Conservation (phyloP, 2,329 filamentous ascomycete species). For the Penicillium crustosum region DNA sequence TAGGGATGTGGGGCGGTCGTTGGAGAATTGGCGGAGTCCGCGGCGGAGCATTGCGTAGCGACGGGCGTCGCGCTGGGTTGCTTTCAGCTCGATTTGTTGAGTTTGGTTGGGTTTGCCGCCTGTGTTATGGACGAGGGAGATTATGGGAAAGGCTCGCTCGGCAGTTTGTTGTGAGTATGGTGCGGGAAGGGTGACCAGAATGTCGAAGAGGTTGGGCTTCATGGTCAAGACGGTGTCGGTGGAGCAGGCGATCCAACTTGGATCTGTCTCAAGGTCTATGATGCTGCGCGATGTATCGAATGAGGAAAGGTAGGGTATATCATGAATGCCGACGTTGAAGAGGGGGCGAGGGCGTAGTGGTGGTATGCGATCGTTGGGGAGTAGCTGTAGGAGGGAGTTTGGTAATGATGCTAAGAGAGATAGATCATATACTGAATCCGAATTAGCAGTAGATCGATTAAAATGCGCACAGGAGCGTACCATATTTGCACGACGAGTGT, state of each 20-base stretch:
- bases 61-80: conserved; percentile 85
- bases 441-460: conserved; percentile 22
- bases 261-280: conserved; percentile 40
- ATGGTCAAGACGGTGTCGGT: conserved; percentile 89
- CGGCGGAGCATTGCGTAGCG: conserved; percentile 70
- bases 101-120: conserved; percentile 49
- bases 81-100: conserved; percentile 58
- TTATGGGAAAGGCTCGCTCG: conserved; percentile 70
- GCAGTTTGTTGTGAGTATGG: conserved; percentile 58
- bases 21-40: conserved; percentile 52
- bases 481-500: conserved; percentile 81
- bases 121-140: conserved; percentile 62
- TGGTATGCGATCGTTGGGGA: conserved; percentile 62
- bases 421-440: conserved; percentile 75
- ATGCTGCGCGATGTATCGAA: conserved; percentile 52
- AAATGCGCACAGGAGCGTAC: conserved; percentile 49
- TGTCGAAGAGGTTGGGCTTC: conserved; percentile 84
- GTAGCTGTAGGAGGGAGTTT: conserved; percentile 65
- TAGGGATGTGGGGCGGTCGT: conserved; percentile 23
- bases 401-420: conserved; percentile 92
- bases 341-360: conserved; percentile 70
- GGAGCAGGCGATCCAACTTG: conserved; percentile 89
- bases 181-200: conserved; percentile 79
- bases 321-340: conserved; percentile 92
- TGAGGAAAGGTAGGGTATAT: conserved; percentile 76